Base-by-base conservation (phyloP, 805 yeast genomes). In the Blastobotrys terrestris region DNA sequence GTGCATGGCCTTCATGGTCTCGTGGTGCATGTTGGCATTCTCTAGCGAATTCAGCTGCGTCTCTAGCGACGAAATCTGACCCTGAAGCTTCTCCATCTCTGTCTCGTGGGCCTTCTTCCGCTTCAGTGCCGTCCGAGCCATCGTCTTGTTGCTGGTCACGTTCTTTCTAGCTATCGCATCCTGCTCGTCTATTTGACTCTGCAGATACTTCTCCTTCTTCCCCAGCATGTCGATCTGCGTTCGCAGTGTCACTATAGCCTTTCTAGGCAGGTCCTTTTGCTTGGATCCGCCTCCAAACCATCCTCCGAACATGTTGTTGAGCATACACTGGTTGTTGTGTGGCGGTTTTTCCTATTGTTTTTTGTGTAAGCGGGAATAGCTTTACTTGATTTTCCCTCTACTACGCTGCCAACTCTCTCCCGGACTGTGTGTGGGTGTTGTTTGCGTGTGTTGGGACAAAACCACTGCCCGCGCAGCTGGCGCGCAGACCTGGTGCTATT, bases 1-100 rank as follows among this genome's bases (percentile, higher is more conserved):
- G 71, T 92, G 86, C 98, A 94, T 94, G 50, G 96, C 96, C 78
- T 89, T 89, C 96, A 94, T 87, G 31, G 99, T 94, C 73, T 94
- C 99, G 71, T 88, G 76, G 76, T 94, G 94, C 82, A 94, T 80
- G 74, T 92, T 92, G 50, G 99, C 99, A 50, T 85, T 80, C 72
- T 94, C 99, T 55, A 94, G 87, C 16, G 98, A 87, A 56, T 81
- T 81, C 62, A 92, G 76, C 72, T 94, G 97, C 49, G 88, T 83
- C 70, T 92, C 97, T 57, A 94, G 74, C 3, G 96, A 84, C 57
- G 88, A 95, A 53, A 94, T 82, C 71, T 91, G 97, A 57, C 86
- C 84, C 65, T 87, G 88, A 54, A 90, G 77, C 74, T 88, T 89
- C 53, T 77, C 79, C 59, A 92, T 76, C 63, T 90, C 89, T 22